Conservation (phyloP, 2,329 filamentous ascomycete genomes). For the Stagonosporopsis rhizophila region DNA sequence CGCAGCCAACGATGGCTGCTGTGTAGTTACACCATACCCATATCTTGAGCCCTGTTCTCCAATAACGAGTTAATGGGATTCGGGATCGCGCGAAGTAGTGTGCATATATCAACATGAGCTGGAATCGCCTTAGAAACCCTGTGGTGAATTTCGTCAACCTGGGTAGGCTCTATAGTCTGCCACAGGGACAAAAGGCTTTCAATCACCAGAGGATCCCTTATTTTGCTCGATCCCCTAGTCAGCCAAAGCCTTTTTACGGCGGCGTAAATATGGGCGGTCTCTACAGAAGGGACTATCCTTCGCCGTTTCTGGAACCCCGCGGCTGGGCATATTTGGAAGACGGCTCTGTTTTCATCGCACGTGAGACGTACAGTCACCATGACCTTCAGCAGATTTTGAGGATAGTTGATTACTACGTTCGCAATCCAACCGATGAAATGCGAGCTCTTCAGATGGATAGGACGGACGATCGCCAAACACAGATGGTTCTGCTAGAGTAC, state of each 20-base stretch:
- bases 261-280: slow-evolving; percentile 3
- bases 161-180: slow-evolving; percentile 15
- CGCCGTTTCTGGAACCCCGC: neutral
- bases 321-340: slow-evolving; percentile 35
- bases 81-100: neutral
- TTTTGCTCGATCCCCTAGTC: neutral
- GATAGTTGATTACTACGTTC: slow-evolving; percentile 21
- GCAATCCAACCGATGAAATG: slow-evolving; percentile 6
- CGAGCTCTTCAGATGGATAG: neutral
- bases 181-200: neutral
- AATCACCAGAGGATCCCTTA: neutral
- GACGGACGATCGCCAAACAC: neutral
- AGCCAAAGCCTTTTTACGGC: neutral
- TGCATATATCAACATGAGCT: neutral
- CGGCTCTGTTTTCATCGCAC: slow-evolving; percentile 29
- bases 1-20: neutral
- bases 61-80: neutral
- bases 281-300: neutral
- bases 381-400: slow-evolving; percentile 28
- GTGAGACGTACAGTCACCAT: slow-evolving; percentile 19
- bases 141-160: slow-evolving; percentile 24
- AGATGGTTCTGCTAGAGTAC: slow-evolving; percentile 4
- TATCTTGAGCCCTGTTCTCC: neutral
- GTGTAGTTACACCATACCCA: neutral
- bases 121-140: neutral